Conservation (phyloP, 2,329 filamentous ascomycete species). For the Hypomyces perniciosus region DNA sequence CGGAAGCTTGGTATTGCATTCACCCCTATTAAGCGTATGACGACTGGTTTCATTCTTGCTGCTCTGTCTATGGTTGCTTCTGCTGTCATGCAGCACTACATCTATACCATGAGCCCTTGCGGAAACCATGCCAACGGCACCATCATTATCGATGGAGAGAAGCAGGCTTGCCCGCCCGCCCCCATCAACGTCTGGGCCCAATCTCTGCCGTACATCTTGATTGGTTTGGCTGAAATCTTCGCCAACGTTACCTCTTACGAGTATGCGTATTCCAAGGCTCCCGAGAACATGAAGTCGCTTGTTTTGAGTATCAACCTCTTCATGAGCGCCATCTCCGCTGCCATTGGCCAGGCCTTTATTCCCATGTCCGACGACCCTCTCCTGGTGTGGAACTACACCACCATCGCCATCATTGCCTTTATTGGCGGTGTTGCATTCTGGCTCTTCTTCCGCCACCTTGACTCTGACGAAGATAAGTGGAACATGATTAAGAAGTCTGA, state of each 20-base stretch:
- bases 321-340: conserved; percentile 63
- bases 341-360: conserved; percentile 63
- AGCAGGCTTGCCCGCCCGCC: conserved; percentile 46
- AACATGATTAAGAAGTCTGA: conserved; percentile 53
- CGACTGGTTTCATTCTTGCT: conserved; percentile 61
- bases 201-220: conserved; percentile 45
- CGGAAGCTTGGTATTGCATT: conserved; percentile 59
- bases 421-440: conserved; percentile 61
- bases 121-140: conserved; percentile 44
- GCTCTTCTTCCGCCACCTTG: conserved; percentile 59
- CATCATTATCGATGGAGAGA: conserved; percentile 14
- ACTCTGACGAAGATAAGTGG: conserved; percentile 60
- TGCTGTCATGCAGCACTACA: conserved; percentile 53
- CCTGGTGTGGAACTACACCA: conserved; percentile 66
- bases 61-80: conserved; percentile 55
- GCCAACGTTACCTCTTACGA: conserved; percentile 58
- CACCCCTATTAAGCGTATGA: conserved; percentile 71
- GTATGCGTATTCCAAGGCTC: conserved; percentile 72
- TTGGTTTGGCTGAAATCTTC: conserved; percentile 48
- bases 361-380: conserved; percentile 57
- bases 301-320: conserved; percentile 65
- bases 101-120: conserved; percentile 59
- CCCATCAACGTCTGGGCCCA: conserved; percentile 62
- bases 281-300: conserved; percentile 74
- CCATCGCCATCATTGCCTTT: conserved; percentile 56